These are phyloP conservation scores for Manihot esculenta DNA, from an alignment of 441 rosid species.

Conservation along the genomic window DNA sequence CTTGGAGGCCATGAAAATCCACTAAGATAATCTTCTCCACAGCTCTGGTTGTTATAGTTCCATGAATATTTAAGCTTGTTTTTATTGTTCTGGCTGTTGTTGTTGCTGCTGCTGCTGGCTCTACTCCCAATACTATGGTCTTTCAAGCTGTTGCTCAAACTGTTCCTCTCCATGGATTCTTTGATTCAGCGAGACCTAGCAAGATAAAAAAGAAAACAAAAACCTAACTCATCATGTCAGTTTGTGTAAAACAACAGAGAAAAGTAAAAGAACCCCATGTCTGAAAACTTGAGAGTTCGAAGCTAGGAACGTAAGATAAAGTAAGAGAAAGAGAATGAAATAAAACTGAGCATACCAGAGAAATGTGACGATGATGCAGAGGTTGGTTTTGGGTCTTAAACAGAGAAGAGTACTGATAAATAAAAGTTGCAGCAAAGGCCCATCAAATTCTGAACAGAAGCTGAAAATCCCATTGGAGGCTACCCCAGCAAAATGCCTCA, in stretches of 20 bases:
- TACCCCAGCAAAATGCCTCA: constrained; percentile 23
- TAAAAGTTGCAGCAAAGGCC: constrained; percentile 21
- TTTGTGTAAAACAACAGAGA: constrained; percentile 2
- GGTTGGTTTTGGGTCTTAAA: constrained; percentile 13
- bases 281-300: constrained; percentile 11
- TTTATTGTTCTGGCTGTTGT: constrained; percentile 11
- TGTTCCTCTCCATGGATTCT: constrained; percentile 58
- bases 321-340: not conserved
- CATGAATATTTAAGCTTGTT: constrained; percentile 41
- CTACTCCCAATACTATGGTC: constrained; percentile 37
- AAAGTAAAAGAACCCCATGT: constrained; percentile 3
- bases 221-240: constrained; percentile 11
- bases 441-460: constrained; percentile 35
- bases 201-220: constrained; percentile 20
- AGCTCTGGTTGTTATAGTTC: constrained; percentile 34
- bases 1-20: constrained; percentile 94
- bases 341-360: constrained; percentile 25
- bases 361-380: constrained; percentile 13
- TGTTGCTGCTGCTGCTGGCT: constrained; percentile 19
- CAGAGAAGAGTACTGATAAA: constrained; percentile 6
- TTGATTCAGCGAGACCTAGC: constrained; percentile 25
- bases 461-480: constrained; percentile 33
- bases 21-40: constrained; percentile 53
- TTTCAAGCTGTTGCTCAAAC: constrained; percentile 49
- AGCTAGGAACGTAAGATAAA: not conserved